Conservation (phyloP, 805 yeast genomes). For the Ogataea wickerhamii region DNA sequence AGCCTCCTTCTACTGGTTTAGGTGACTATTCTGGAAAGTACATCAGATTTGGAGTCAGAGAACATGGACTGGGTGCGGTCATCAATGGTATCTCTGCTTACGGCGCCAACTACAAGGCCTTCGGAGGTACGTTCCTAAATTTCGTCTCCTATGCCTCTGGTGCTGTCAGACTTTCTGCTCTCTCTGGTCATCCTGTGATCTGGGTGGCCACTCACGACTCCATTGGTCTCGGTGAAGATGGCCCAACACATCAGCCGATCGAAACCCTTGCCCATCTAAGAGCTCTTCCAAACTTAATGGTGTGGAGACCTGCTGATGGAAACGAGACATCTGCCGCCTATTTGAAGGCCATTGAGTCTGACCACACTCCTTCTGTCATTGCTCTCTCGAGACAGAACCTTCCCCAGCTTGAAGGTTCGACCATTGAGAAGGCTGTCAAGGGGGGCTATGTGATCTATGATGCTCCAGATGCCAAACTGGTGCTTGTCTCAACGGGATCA, state of each 20-base stretch:
- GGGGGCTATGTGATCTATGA: slow-evolving; percentile 86
- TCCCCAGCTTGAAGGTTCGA: slow-evolving; percentile 91
- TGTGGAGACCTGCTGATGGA: slow-evolving; percentile 94
- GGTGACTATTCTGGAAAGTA: slow-evolving; percentile 92
- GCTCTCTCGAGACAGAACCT: slow-evolving; percentile 84
- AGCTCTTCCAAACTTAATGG: slow-evolving; percentile 77
- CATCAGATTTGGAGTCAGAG: slow-evolving; percentile 97
- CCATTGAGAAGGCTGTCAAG: slow-evolving; percentile 84
- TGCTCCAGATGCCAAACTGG: slow-evolving; percentile 61
- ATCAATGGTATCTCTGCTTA: slow-evolving; percentile 95
- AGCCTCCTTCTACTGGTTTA: slow-evolving; percentile 72
- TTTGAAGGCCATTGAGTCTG: slow-evolving; percentile 57
- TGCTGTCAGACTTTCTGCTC: slow-evolving; percentile 80
- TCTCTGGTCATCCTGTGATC: slow-evolving; percentile 76
- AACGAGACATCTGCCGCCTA: slow-evolving; percentile 85
- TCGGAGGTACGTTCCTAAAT: slow-evolving; percentile 98
- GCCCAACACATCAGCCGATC: slow-evolving; percentile 92
- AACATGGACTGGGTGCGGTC: slow-evolving; percentile 98
- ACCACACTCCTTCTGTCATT: slow-evolving; percentile 65
- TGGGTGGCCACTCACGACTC: slow-evolving; percentile 92
- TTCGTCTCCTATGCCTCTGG: slow-evolving; percentile 82
- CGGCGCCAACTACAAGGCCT: slow-evolving; percentile 80
- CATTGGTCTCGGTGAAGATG: slow-evolving; percentile 89
- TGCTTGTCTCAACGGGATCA: slow-evolving; percentile 89
- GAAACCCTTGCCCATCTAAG: slow-evolving; percentile 85